phyloP scores from a whole-genome alignment of 257 asterid genomes.

The Forsythia viridissima region DNA sequence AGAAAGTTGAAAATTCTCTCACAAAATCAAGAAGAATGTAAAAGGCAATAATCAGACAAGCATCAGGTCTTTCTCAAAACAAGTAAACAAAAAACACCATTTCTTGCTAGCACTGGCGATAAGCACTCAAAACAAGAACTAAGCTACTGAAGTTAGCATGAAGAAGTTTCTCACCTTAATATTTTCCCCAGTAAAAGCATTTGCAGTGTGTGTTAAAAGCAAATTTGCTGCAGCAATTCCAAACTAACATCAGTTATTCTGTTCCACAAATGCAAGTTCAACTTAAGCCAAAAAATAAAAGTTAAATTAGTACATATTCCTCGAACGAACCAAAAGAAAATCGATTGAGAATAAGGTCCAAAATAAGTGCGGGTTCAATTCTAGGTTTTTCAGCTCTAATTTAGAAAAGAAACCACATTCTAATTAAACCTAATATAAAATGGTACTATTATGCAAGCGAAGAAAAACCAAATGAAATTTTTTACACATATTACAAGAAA shows the following conservation, averaged over 20 bases:
- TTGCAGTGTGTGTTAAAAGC: conserved; percentile 49
- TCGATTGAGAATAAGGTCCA: too few species aligned
- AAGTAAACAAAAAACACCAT: neutral
- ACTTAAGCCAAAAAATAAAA: neutral
- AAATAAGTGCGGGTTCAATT: neutral
- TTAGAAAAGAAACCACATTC: neutral
- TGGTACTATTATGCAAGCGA: neutral
- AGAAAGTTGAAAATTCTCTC: neutral
- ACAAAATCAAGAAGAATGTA: conserved; percentile 1
- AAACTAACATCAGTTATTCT: neutral
- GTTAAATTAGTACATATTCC: neutral
- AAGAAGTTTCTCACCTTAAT: conserved; percentile 46
- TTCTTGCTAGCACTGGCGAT: neutral
- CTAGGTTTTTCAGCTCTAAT: neutral
- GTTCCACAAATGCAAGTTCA: conserved; percentile 6
- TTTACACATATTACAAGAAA: neutral
- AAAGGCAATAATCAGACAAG: neutral
- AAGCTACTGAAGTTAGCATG: neutral
- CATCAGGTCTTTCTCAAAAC: neutral
- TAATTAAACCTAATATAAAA: neutral
- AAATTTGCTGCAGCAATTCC: conserved; percentile 46
- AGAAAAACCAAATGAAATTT: neutral
- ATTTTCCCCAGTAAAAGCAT: conserved; percentile 51
- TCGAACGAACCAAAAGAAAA: neutral
- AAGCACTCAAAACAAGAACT: conserved; percentile 9